Evolutionary conservation across 2,329 filamentous ascomycete genomes (phyloP).

Genomic region (Bipolaris gigantea): DNA sequence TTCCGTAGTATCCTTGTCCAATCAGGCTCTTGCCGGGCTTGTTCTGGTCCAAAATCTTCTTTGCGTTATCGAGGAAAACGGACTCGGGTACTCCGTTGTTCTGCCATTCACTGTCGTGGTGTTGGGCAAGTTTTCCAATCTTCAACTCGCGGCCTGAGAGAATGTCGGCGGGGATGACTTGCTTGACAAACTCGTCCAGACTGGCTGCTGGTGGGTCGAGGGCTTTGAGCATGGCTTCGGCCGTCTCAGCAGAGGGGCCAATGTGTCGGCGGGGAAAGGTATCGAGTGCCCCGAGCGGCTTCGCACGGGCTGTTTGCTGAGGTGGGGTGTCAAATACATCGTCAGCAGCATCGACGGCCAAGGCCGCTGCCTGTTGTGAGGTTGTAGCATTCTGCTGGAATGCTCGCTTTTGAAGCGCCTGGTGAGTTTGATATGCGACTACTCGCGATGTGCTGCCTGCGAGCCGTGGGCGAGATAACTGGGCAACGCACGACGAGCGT

Average conservation of each 20-base stretch:
- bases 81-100: slow-evolving; percentile 56
- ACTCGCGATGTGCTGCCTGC: slow-evolving; percentile 21
- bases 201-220: slow-evolving; percentile 73
- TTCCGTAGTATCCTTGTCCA: slow-evolving; percentile 84
- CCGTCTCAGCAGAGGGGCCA: slow-evolving; percentile 72
- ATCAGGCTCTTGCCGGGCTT: slow-evolving; percentile 70
- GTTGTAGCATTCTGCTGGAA: slow-evolving; percentile 30
- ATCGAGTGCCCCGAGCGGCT: slow-evolving; percentile 54
- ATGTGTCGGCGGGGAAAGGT: slow-evolving; percentile 84
- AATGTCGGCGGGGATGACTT: slow-evolving; percentile 82
- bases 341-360: slow-evolving; percentile 28
- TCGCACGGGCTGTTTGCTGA: slow-evolving; percentile 19
- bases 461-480: slow-evolving; percentile 26
- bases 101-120: slow-evolving; percentile 48
- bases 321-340: slow-evolving; percentile 37
- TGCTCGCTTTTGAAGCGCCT: slow-evolving; percentile 20
- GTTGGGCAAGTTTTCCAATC: slow-evolving; percentile 49
- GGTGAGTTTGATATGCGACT: slow-evolving; percentile 20
- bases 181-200: slow-evolving; percentile 79
- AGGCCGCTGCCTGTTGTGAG: slow-evolving; percentile 20
- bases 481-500: slow-evolving; percentile 23
- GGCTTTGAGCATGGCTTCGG: slow-evolving; percentile 75
- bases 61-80: slow-evolving; percentile 58
- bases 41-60: slow-evolving; percentile 62
- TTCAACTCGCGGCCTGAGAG: slow-evolving; percentile 66